Conservation (phyloP, 176 grass and related monocot species). For the Alloteropsis semialata region DNA sequence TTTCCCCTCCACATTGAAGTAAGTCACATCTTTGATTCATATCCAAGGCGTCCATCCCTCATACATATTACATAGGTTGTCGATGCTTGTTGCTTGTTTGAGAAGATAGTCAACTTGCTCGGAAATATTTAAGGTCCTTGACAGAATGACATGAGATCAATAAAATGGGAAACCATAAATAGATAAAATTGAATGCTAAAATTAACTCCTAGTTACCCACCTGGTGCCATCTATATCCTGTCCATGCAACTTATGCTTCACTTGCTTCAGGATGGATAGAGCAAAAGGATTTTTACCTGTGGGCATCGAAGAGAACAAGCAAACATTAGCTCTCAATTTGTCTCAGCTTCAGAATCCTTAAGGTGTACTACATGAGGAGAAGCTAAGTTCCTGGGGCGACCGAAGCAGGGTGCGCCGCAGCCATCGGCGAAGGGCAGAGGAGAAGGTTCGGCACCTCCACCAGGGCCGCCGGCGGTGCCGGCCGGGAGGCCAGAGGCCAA, state of each 20-base stretch:
- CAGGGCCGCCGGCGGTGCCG: no score
- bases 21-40: constrained; percentile 46
- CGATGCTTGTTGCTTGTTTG: constrained; percentile 86
- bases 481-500: no score
- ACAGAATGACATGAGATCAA: constrained; percentile 31
- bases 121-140: constrained; percentile 64
- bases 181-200: constrained; percentile 20
- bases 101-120: constrained; percentile 94
- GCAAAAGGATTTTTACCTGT: constrained; percentile 97
- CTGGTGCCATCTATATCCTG: constrained; percentile 66
- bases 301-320: constrained; percentile 12
- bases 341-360: constrained; percentile 21
- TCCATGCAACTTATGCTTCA: constrained; percentile 92
- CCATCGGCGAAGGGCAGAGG: no score
- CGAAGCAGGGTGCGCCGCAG: no score
- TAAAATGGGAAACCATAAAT: constrained; percentile 22
- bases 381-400: neutral
- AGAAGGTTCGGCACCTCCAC: no score
- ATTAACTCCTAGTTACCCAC: constrained; percentile 45
- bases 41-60: constrained; percentile 99
- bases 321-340: constrained; percentile 24
- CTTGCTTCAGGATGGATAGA: constrained; percentile 84
- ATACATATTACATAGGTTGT: constrained; percentile 99
- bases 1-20: no score
- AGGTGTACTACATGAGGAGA: constrained; percentile 14